Base-by-base conservation (phyloP, 2,329 filamentous ascomycete species). In the Pestalotiopsis sp. region DNA sequence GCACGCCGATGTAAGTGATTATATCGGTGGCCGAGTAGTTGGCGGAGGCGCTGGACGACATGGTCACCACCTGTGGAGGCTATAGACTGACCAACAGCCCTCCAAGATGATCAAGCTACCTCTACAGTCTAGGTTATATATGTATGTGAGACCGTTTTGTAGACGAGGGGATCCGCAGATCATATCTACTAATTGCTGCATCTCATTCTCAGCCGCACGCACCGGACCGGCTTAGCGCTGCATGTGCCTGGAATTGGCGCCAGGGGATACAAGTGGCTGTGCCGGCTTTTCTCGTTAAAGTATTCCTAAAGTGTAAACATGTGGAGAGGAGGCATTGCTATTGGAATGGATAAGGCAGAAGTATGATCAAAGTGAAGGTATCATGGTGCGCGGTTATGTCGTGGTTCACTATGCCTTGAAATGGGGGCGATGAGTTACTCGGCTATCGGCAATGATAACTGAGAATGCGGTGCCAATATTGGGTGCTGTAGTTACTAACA, bases 1-100 rank as follows among this genome's bases (percentile, higher is more conserved):
- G 89, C 2, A 91, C 80, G 72, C 86, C 85, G 52, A 88, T 83
- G 68, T 86, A 87, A 27, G 86, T 87, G 76, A 88, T 87, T 68
- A 88, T 84, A 70, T 87, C 83, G 11, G 81, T 79, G 55, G 83
- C 77, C 6, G 78, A 80, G 39, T 69, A 65, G 65, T 67, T 67
- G 13, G 70, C 65, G 27, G 67, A 65, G 58, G 49, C 20, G 65
- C 52, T 65, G 25, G 31, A 60, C 27, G 61, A 60, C 58, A 45
- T 57, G 20, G 12, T 36, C 11, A 5, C 39, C 17, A n/a, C 12
- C 25, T 4, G 31, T 36, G 7, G 31, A 36, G 7, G 2, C 31
- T 36, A 36, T 36, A 36, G 7, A 36, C 31, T 36, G 25, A 27
- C 2, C n/a, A 27, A 23, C 55, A 58, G 13, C 3, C 23, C 20